Conservation (phyloP, 2,329 filamentous ascomycete genomes). For the Blastomyces gilchristii region DNA sequence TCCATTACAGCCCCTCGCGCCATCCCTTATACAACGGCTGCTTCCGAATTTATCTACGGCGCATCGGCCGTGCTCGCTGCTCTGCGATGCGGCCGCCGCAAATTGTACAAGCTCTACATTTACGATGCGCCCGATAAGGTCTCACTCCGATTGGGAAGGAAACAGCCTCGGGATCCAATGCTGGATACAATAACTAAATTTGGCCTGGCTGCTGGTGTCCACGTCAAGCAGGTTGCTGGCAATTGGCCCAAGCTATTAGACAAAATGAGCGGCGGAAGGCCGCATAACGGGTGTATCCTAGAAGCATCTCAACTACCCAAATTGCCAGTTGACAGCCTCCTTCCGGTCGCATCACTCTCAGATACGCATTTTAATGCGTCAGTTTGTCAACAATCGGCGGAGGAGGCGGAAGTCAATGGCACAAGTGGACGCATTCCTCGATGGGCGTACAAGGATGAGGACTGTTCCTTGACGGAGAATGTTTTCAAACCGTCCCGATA, state of each 20-base stretch:
- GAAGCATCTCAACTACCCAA: constrained; percentile 77
- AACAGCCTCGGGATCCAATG: constrained; percentile 4
- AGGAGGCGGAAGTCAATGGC: constrained; percentile 67
- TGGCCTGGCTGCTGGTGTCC: constrained; percentile 38
- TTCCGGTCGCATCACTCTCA: constrained; percentile 37
- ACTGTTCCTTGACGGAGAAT: neutral
- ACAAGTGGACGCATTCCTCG: constrained; percentile 42
- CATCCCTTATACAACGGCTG: constrained; percentile 67
- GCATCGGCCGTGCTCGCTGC: constrained; percentile 70
- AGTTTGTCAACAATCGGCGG: constrained; percentile 58
- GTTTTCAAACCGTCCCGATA: constrained; percentile 19
- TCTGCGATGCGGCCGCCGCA: constrained; percentile 56
- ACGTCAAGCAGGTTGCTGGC: constrained; percentile 50
- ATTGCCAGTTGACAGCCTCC: constrained; percentile 53
- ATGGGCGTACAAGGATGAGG: neutral
- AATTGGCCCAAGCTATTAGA: constrained; percentile 61
- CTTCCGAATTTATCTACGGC: constrained; percentile 87
- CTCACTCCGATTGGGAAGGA: constrained; percentile 37
- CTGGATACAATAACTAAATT: constrained; percentile 28
- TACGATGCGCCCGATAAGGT: constrained; percentile 43
- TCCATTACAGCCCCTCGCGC: constrained; percentile 31
- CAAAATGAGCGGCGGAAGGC: constrained; percentile 69
- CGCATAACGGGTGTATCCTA: constrained; percentile 82
- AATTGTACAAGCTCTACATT: constrained; percentile 77
- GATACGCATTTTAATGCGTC: constrained; percentile 47